Base-by-base conservation (phyloP, 2,329 filamentous ascomycete species). In the Exophiala sideris region DNA sequence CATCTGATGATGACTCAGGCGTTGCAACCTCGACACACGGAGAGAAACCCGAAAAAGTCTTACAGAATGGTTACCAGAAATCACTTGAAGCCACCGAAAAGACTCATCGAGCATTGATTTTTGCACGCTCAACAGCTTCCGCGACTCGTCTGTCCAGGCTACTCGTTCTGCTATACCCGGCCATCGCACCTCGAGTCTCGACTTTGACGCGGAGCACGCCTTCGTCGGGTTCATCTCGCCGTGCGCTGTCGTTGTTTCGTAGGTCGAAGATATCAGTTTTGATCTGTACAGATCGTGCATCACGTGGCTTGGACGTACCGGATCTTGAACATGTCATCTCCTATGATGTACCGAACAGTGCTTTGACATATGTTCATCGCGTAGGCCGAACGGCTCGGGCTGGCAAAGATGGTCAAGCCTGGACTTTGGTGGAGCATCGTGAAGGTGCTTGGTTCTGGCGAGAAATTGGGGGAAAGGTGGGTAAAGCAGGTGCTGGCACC, bases 361-460 rank as follows among this genome's bases (percentile, higher is more conserved):
- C 92, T 3, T 91, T 96, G 70, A 92, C 96, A 71, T 99, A 99
- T 71, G 94, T 99, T 62, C 94, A 99, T 75, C 85, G 94, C 10
- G 92, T 96, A 46, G 94, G 94, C 69, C 87, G 94, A 73, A 99
- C 94, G 9, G 94, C 94, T 5, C 85, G 94, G 80, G 94, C 94
- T 0, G 94, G 94, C 0, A 83, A 90, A 44, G 79, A 78, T 50
- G 94, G 94, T 66, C 1, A 83, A 84, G 50, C 92, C 0, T 96
- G 91, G 89, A 96, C 91, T 0, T 73, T 99, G 10, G 85, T 95
- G 45, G 86, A 85, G 3, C 86, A 91, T 63, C 80, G 81, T 2
- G 91, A 99, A 72, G 91, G 86, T 18, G 82, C 87, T 41, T 96
- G 94, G 91, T 99, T 97, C 72, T 91, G 89, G 81, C 87, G 87